Evolutionary conservation across 2,329 filamentous ascomycete species (phyloP).

Genomic region (Diaporthe citri): DNA sequence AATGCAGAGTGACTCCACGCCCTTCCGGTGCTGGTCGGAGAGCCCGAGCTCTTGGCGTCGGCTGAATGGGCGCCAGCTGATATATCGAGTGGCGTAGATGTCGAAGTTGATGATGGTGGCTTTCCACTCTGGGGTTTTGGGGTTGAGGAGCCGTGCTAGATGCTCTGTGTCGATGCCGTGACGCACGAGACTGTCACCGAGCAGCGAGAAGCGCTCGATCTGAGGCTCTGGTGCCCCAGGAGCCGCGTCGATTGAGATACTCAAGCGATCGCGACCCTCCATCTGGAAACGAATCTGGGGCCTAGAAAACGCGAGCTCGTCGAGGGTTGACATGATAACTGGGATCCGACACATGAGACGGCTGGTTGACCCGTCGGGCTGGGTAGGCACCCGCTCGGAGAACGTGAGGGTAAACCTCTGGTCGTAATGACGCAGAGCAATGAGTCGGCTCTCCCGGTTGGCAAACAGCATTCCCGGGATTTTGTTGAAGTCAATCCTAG

Average conservation of each 20-base stretch:
- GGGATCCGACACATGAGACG: not conserved
- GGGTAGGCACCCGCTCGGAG: not conserved
- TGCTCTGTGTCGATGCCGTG: not conserved
- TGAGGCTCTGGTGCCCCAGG: not conserved
- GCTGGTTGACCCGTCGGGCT: no score
- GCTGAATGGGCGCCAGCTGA: not conserved
- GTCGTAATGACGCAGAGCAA: not conserved
- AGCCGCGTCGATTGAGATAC: not conserved
- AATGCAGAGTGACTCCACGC: no score
- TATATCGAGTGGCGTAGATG: not conserved
- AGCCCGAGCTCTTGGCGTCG: no score
- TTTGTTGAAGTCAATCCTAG: not conserved
- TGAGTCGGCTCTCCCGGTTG: not conserved
- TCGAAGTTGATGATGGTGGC: no score
- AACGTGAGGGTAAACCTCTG: not conserved
- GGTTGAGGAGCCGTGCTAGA: not conserved
- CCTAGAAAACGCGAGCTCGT: not conserved
- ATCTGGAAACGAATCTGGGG: not conserved
- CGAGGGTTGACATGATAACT: not conserved
- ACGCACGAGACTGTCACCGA: not conserved
- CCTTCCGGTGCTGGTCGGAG: no score
- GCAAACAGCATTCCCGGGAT: not conserved
- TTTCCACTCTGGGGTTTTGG: no score
- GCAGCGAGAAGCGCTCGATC: not conserved
- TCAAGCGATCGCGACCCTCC: rapidly evolving